These are phyloP conservation scores for Sphagnum fallax DNA, from an alignment of 228 moss, liverwort and hornwort genomes.

Conservation along the genomic window DNA sequence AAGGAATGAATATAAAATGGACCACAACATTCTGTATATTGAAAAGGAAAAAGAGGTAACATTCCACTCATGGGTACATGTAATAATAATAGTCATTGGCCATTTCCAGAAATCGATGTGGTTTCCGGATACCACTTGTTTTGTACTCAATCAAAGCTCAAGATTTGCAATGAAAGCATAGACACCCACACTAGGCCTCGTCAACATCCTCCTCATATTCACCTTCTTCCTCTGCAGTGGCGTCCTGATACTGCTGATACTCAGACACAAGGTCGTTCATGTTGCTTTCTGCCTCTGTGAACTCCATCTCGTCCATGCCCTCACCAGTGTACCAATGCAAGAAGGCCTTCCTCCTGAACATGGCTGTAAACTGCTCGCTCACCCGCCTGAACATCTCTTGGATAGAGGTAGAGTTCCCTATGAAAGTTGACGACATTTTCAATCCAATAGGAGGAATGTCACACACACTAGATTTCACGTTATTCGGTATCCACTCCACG, in stretches of 20 bases:
- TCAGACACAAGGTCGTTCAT: conserved; percentile 11
- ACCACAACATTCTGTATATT: too few species aligned
- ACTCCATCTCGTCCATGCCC: conserved; percentile 13
- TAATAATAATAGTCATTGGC: too few species aligned
- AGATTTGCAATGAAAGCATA: too few species aligned
- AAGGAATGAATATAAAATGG: too few species aligned
- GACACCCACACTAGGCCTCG: background rate
- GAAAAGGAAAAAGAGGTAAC: too few species aligned
- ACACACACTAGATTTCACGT: conserved; percentile 8
- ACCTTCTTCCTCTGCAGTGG: conserved; percentile 8
- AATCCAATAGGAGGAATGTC: conserved; percentile 9
- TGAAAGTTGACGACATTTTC: conserved; percentile 11
- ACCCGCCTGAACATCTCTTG: conserved; percentile 12
- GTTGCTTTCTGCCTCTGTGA: conserved; percentile 9
- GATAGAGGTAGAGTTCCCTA: conserved; percentile 5
- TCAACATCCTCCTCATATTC: conserved; percentile 8
- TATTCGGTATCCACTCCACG: conserved; percentile 9
- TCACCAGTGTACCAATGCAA: conserved; percentile 11
- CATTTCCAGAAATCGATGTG: too few species aligned
- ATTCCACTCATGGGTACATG: too few species aligned
- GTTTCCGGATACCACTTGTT: too few species aligned
- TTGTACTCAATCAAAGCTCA: too few species aligned
- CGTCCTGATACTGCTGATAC: conserved; percentile 11
- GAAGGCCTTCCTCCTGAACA: conserved; percentile 16
- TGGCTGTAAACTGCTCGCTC: conserved; percentile 12